phyloP scores from a whole-genome alignment of 352 stramenopile species.

The Phytopythium litorale region DNA sequence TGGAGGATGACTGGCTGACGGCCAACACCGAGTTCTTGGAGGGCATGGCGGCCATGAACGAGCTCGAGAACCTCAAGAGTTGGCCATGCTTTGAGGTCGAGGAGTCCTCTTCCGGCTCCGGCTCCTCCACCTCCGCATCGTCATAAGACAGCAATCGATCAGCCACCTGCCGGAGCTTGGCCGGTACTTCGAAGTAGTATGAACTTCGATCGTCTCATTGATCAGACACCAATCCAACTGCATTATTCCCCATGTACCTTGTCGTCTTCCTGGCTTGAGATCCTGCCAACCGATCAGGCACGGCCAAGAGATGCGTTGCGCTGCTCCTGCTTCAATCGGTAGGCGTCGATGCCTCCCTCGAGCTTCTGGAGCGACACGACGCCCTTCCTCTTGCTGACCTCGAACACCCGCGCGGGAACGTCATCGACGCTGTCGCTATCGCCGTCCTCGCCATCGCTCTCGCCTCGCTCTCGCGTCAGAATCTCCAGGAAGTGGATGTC shows the following conservation, averaged over 20 bases:
- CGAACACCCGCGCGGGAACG: slow-evolving; percentile 28
- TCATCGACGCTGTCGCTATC: slow-evolving; percentile 5
- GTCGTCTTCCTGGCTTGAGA: not conserved
- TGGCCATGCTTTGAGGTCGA: slow-evolving; percentile 49
- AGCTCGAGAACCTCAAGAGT: slow-evolving; percentile 26
- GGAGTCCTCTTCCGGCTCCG: slow-evolving; percentile 21
- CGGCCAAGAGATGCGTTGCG: slow-evolving; percentile 37
- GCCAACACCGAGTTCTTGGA: slow-evolving; percentile 39
- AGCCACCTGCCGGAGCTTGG: not conserved
- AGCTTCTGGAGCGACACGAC: slow-evolving; percentile 31
- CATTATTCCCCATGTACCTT: slow-evolving; percentile 1
- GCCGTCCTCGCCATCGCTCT: slow-evolving; percentile 14
- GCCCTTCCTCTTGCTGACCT: slow-evolving; percentile 49
- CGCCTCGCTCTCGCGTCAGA: slow-evolving; percentile 18
- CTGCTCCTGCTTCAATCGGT: slow-evolving; percentile 39
- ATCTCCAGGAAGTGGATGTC: slow-evolving; percentile 58
- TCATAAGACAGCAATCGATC: not conserved
- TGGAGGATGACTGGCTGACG: slow-evolving; percentile 46
- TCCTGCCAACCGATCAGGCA: slow-evolving; percentile 12
- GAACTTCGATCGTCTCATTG: not conserved
- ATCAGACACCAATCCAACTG: slow-evolving; percentile 5
- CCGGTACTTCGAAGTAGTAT: not conserved
- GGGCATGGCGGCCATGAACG: slow-evolving; percentile 32
- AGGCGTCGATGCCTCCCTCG: slow-evolving; percentile 25
- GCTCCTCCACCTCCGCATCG: slow-evolving; percentile 6